Evolutionary conservation across 2,329 filamentous ascomycete genomes (phyloP), one percentile per base, ranked within the genome.

Genomic region (Exophiala lecanii-corni): DNA sequence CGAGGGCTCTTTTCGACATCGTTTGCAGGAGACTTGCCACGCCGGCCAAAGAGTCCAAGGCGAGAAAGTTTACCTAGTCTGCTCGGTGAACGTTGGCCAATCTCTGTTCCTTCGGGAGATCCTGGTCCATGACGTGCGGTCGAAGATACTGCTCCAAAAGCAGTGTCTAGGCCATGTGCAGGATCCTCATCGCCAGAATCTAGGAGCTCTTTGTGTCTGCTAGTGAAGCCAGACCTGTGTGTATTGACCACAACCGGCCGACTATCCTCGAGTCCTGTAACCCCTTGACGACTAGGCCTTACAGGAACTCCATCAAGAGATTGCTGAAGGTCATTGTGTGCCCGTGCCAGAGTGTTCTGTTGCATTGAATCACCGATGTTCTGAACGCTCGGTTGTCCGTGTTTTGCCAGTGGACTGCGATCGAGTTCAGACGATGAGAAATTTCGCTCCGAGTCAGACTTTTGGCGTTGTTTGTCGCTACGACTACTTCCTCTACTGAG

Each of bases 31-130:
- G 41, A 80, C 43, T 80, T 81, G 52, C 84, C 78, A 6, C 82
- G 73, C 9, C 47, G 46, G 30, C 53, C 41, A 56, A 95, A 94
- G 41, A 95, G 74, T 1, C 84, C 83, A 60, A 95, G 92, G 2
- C 84, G 78, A 73, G 81, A 44, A 70, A 78, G 30, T 68, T 66
- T 59, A 23, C 62, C 62, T 3, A 57, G 26, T n/a, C 48, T 48
- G 31, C 39, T 28, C 2, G 49, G 48, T 12, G 44, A 50, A 28
- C 33, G 25, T 9, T 36, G 33, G 12, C 28, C 17, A n/a, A 25
- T 9, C 3, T 10, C 35, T 15, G 41, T 9, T 28, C 15, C 25
- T 31, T n/a, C 60, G 33, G 68, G 59, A 41, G 71, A 69, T 53
- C 70, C 59, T 45, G 66, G 73, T 3, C 71, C 71, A 38, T 70